Percentiles rank a stretch among this genome's conserved stretches.
phyloP scores from a whole-genome alignment of 106 monocot species.

The Dioscorea zingiberensis region DNA sequence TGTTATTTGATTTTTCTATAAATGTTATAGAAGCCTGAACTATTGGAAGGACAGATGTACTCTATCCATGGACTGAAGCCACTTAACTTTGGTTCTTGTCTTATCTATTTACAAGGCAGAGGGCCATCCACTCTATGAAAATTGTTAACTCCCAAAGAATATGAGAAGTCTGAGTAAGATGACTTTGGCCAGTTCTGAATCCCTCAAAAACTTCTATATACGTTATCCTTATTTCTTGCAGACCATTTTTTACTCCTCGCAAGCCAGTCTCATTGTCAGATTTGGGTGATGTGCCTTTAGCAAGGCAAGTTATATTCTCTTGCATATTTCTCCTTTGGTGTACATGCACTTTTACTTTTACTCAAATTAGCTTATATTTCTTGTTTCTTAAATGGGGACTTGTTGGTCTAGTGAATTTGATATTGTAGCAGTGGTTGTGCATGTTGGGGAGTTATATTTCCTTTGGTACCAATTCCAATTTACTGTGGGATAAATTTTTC shows the following conservation, averaged over 20 bases:
- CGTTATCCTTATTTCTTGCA: constrained; percentile 35
- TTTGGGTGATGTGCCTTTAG: constrained; percentile 69
- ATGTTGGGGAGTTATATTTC: constrained; percentile 74
- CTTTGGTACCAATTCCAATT: no score
- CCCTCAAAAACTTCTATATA: neutral
- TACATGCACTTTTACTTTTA: neutral
- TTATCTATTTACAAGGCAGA: constrained; percentile 75
- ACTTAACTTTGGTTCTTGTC: constrained; percentile 23
- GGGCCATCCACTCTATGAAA: constrained; percentile 72
- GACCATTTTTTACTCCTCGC: constrained; percentile 70
- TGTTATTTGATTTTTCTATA: neutral
- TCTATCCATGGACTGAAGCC: constrained; percentile 74
- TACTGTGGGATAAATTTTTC: no score
- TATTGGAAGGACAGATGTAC: constrained; percentile 88
- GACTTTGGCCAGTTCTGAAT: neutral
- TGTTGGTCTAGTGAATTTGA: constrained; percentile 80
- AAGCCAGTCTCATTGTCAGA: constrained; percentile 50
- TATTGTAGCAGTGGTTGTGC: constrained; percentile 60
- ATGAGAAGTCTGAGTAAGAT: constrained; percentile 67
- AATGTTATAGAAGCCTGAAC: constrained; percentile 56
- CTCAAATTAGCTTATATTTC: neutral
- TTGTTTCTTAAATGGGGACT: no score
- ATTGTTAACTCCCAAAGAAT: constrained; percentile 18
- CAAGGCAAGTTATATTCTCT: constrained; percentile 35
- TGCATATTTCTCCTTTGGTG: neutral